phyloP scores from a whole-genome alignment of 495 filamentous ascomycete genomes.

The Penicillium robsamsonii region DNA sequence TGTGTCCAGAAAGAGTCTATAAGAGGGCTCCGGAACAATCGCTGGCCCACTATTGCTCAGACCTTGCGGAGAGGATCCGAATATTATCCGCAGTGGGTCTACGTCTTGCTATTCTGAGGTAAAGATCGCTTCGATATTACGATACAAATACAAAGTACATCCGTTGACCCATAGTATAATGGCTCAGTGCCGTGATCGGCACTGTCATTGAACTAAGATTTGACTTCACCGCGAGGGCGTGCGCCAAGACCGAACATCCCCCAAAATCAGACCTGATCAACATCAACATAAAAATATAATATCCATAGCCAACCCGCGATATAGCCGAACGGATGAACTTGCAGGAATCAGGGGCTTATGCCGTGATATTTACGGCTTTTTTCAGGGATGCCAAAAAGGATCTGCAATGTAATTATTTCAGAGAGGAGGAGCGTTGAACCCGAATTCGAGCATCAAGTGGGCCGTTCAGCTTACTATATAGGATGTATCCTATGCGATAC shows the following conservation, averaged over 20 bases:
- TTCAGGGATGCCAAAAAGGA: background rate
- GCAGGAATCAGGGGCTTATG: background rate
- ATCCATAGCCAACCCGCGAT: background rate
- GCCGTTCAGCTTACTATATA: background rate
- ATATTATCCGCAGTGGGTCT: background rate
- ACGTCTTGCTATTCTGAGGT: background rate
- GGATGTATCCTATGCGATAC: background rate
- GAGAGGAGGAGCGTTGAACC: background rate
- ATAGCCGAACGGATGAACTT: background rate
- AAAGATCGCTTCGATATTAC: background rate
- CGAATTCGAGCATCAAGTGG: background rate
- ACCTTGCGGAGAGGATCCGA: background rate
- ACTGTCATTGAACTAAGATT: background rate
- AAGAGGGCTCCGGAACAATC: background rate
- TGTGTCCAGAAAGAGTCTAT: background rate
- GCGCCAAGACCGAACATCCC: background rate
- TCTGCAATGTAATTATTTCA: background rate
- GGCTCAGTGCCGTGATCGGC: background rate
- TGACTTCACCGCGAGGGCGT: background rate
- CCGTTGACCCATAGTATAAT: background rate
- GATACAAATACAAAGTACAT: background rate
- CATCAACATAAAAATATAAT: background rate
- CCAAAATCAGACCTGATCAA: slow-evolving; percentile 4
- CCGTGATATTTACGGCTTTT: too few relatives aligned
- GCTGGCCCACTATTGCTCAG: background rate